Base-by-base conservation (phyloP, 805 yeast species). In the Pichia scutulata region DNA sequence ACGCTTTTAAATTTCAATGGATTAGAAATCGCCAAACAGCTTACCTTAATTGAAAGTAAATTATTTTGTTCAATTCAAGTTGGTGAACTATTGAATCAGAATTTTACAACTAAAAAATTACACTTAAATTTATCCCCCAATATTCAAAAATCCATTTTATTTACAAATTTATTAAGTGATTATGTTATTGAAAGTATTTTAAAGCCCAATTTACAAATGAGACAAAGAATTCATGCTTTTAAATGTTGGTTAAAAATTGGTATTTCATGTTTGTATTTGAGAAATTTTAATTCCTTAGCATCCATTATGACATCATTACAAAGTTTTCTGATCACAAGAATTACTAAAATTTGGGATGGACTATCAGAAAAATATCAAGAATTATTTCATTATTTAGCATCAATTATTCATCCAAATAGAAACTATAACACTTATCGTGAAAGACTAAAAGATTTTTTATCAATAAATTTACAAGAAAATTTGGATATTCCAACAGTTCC, bases 251-350 rank as follows among this genome's bases (percentile, higher is more conserved):
- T 86, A 51, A 84, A 84, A 59, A 74, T 86, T 33, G 86, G 89
- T 0, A 71, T 84, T 48, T 82, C 89, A 1, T 82, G 89, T 56
- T 71, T 83, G 41, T 84, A 85, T 58, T 72, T 86, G 63, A 71
- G 89, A 52, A 86, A 86, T 62, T 86, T 81, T 69, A 86, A 86
- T 61, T 82, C 93, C 0, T 69, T 86, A 54, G 90, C 92, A 2
- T 84, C 92, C 1, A 83, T 86, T 43, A 79, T 86, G 70, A 84
- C 89, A 0, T 75, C 89, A 1, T 69, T 86, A 54, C 95, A 86
- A 62, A 82, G 84, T 47, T 86, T 83, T 61, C 73, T 83, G 41
- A 69, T 86, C 41, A 80, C 88, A 0, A 72, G 93, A 62, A 64
- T 86, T 47, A 64, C 71, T n/a, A 70, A 66, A 41, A 61, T 86